Evolutionary conservation across 1,284 basidiomycete species (phyloP).

Genomic region (Agaricales sp.): DNA sequence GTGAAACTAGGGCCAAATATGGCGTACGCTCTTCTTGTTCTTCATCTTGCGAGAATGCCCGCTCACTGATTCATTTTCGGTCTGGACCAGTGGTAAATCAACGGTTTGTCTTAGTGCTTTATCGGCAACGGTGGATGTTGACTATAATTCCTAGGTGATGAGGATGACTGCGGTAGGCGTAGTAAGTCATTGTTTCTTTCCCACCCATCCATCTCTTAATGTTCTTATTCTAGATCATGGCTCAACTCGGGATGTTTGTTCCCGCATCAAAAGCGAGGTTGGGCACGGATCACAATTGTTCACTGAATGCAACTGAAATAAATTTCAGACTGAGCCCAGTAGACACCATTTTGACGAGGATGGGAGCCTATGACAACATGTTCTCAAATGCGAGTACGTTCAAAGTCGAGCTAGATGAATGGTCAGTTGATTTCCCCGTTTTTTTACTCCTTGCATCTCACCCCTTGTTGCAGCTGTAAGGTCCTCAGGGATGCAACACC

Average conservation of each 20-base stretch:
- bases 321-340: constrained; percentile 77
- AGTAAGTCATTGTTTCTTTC: constrained; percentile 25
- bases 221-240: constrained; percentile 66
- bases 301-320: not conserved
- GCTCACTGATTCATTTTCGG: constrained; percentile 1
- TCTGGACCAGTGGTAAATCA: constrained; percentile 62
- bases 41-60: constrained; percentile 1
- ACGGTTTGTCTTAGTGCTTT: constrained; percentile 38
- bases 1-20: constrained; percentile 72
- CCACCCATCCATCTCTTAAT: not conserved
- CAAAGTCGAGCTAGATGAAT: constrained; percentile 95
- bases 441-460: constrained; percentile 4
- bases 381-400: constrained; percentile 92
- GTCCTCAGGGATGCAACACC: constrained; percentile 88
- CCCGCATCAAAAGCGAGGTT: constrained; percentile 79
- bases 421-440: constrained; percentile 30
- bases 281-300: constrained; percentile 13
- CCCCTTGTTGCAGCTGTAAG: constrained; percentile 54
- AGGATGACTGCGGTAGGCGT: constrained; percentile 96
- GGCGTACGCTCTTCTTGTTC: constrained; percentile 50
- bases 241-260: constrained; percentile 96
- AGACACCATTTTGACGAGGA: constrained; percentile 91
- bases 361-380: constrained; percentile 99
- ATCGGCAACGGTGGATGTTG: constrained; percentile 4
- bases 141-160: constrained; percentile 45